A percentile compares a stretch with the other conserved stretches of the same genome.
phyloP scores from a whole-genome alignment of 257 asterid species.

The Solanum bukasovii region DNA sequence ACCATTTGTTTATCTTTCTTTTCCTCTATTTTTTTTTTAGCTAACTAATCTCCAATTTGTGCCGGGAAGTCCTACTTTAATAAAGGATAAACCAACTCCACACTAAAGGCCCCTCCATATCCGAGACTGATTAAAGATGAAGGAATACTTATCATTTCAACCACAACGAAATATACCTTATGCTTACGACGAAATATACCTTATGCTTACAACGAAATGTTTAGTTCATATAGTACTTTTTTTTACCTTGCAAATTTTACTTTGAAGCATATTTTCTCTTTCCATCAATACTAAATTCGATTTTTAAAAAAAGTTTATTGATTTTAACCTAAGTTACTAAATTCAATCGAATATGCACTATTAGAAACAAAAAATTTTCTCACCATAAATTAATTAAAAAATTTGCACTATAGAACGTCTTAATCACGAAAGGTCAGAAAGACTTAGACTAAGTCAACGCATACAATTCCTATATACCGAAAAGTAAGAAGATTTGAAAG shows the following conservation, averaged over 20 bases:
- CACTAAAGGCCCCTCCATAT: too few relatives aligned
- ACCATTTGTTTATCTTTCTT: too few relatives aligned
- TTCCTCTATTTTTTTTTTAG: too few relatives aligned
- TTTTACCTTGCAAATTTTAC: too few relatives aligned
- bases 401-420: neutral
- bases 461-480: neutral
- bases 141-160: neutral
- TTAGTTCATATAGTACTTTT: neutral
- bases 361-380: accelerated
- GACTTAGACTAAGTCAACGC: neutral
- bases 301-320: neutral
- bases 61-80: too few relatives aligned
- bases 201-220: neutral
- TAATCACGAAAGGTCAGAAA: neutral
- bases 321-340: neutral
- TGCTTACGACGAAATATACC: neutral
- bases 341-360: neutral
- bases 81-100: too few relatives aligned
- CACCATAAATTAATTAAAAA: neutral
- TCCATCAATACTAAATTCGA: too few relatives aligned
- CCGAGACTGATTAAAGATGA: too few relatives aligned
- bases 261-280: neutral
- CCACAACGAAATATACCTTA: neutral
- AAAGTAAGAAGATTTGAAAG: neutral
- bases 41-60: too few relatives aligned